Evolutionary conservation across 2,329 filamentous ascomycete genomes (phyloP).

Genomic region (Elsinoe fawcettii): DNA sequence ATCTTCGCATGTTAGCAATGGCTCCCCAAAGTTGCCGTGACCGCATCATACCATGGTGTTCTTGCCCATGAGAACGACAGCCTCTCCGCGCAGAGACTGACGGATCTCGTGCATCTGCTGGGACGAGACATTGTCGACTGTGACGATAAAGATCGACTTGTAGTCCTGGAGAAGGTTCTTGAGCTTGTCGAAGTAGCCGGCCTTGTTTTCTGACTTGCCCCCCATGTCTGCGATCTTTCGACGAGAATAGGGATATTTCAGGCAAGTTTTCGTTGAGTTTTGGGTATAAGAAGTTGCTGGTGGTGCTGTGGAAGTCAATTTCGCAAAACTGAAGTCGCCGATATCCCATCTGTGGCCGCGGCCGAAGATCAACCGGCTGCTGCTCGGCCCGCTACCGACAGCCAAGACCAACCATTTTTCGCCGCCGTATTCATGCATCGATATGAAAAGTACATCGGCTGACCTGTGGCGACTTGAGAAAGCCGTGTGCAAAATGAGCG

Average conservation of each 20-base stretch:
- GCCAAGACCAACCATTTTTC: not conserved
- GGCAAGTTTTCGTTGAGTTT: slow-evolving; percentile 18
- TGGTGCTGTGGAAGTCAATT: not conserved
- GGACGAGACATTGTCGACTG: slow-evolving; percentile 97
- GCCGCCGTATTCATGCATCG: too few species aligned
- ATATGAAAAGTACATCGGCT: too few species aligned
- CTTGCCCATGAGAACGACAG: slow-evolving; percentile 98
- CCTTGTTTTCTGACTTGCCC: slow-evolving; percentile 81
- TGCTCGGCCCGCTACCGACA: not conserved
- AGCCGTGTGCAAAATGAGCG: not conserved
- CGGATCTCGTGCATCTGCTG: slow-evolving; percentile 99
- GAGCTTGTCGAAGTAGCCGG: slow-evolving; percentile 99
- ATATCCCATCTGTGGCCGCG: not conserved
- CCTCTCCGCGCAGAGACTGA: slow-evolving; percentile 78
- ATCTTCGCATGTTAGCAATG: slow-evolving; percentile 47
- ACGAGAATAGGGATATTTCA: slow-evolving; percentile 21
- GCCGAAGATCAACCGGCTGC: slow-evolving; percentile 6
- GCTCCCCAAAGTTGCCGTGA: not conserved
- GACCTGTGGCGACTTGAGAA: too few species aligned
- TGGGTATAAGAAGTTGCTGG: slow-evolving; percentile 6
- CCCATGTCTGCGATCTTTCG: slow-evolving; percentile 27
- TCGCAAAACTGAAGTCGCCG: not conserved
- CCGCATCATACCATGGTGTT: slow-evolving; percentile 83
- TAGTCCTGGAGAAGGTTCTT: slow-evolving; percentile 94
- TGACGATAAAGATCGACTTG: slow-evolving; percentile 85